Base-by-base conservation (phyloP, 208 protist genomes). In the Crithidia fasciculata region DNA sequence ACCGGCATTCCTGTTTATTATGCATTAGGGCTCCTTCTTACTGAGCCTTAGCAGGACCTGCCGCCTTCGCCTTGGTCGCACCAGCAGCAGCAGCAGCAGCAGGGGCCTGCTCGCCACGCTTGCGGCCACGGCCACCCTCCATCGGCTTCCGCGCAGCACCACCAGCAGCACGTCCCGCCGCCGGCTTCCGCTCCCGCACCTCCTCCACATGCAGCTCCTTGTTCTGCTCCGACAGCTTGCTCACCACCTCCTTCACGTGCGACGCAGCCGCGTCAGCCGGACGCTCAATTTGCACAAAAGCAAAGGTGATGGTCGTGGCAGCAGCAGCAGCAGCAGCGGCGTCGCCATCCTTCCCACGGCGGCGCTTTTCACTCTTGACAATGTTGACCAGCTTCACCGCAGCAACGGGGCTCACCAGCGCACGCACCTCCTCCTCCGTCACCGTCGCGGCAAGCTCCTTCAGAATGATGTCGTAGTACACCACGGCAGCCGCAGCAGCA, bases 401-500 rank as follows among this genome's bases (percentile, higher is more conserved):
- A 2, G 81, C 74, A 0, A 79, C 74, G 12, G 74, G 74, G 4
- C 71, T 74, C 54, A 93, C 74, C 43, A 87, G 69, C 15, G 84
- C 83, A 36, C 83, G 87, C 58, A 94, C 87, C 5, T 76, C 67
- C 66, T 84, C 76, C 74, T 94, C 85, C n/a, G 83, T 90, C 10
- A 79, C 72, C n/a, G 60, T 58, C 6, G 72, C 44, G 2, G 84
- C 59, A 8, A 94, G 83, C 28, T 87, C 86, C 82, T 94, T 94
- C 39, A 92, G 62, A 53, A 94, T 89, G 40, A 94, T 82, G 72
- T 94, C 86, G 68, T 91, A 94, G 76, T 85, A 94, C 16, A 94
- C 75, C 8, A 91, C 69, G 12, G 83, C 56, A 58, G 19, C n/a
- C n/a, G n/a, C 52, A 3, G 43, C 43, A 28, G 39, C 7, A 47